Evolutionary conservation across 2,329 filamentous ascomycete genomes (phyloP).

Genomic region (Penicillium brasilianum): DNA sequence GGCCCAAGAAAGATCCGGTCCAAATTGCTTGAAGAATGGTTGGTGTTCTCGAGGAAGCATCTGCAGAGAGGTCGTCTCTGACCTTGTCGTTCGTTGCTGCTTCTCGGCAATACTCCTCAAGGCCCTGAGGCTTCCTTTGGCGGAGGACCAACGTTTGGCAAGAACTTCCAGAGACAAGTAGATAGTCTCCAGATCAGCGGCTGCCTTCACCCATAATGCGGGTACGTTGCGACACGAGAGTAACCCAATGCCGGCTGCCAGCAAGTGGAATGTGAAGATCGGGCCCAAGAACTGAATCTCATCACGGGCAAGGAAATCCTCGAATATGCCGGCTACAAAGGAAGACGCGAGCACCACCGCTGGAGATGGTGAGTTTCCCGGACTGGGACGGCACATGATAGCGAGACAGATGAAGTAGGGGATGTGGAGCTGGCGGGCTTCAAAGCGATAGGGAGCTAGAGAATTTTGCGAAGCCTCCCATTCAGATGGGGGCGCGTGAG

Average conservation of each 20-base stretch:
- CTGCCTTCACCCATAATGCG: conserved; percentile 28
- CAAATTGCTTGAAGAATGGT: conserved; percentile 33
- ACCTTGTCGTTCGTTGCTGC: conserved; percentile 11
- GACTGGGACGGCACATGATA: conserved; percentile 44
- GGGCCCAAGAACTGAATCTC: conserved; percentile 51
- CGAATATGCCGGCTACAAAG: conserved; percentile 50
- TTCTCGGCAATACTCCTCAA: conserved; percentile 34
- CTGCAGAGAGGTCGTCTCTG: neutral
- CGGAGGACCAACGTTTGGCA: conserved; percentile 37
- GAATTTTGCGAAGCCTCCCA: neutral
- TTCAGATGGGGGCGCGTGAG: neutral
- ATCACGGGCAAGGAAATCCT: conserved; percentile 52
- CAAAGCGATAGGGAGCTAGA: conserved; percentile 40
- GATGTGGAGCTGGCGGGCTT: conserved; percentile 47
- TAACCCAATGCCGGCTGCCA: conserved; percentile 47
- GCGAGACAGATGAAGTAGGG: conserved; percentile 49
- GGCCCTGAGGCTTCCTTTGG: conserved; percentile 33
- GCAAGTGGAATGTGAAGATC: conserved; percentile 51
- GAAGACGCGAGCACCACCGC: conserved; percentile 50
- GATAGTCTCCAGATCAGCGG: conserved; percentile 30
- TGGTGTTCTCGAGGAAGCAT: conserved; percentile 28
- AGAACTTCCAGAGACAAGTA: conserved; percentile 35
- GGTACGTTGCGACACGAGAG: conserved; percentile 43
- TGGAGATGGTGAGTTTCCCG: conserved; percentile 39
- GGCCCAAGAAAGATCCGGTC: conserved; percentile 34